These are phyloP conservation scores for Xenosphaeropsis pyriputrescens DNA, from an alignment of 2,329 filamentous ascomycete species.

Conservation along the genomic window DNA sequence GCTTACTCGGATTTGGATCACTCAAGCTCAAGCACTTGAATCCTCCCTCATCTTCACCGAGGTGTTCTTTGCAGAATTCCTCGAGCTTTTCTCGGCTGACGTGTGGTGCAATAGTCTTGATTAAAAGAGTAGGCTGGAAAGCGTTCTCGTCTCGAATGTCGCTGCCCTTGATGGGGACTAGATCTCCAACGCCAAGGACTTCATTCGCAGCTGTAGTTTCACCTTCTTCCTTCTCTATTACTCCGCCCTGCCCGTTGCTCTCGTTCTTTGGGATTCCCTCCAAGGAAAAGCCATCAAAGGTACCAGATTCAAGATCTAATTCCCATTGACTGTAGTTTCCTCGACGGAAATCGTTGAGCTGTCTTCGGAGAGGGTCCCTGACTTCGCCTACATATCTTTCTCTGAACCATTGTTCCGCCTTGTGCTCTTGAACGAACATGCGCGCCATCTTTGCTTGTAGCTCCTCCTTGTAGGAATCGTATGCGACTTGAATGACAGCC, in stretches of 20 bases:
- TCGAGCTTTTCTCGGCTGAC: conserved; percentile 90
- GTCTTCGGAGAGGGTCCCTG: conserved; percentile 56
- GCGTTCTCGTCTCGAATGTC: conserved; percentile 83
- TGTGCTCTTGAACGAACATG: conserved; percentile 81
- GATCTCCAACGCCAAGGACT: conserved; percentile 80
- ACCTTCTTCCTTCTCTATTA: conserved; percentile 89
- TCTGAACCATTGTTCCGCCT: conserved; percentile 94
- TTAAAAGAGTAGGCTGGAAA: conserved; percentile 80
- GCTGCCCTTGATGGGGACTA: conserved; percentile 69
- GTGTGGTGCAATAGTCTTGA: conserved; percentile 95
- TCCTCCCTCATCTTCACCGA: conserved; percentile 80
- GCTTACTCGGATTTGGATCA: conserved; percentile 92
- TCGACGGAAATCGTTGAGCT: conserved; percentile 68
- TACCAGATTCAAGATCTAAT: conserved; percentile 67
- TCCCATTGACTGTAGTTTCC: conserved; percentile 78
- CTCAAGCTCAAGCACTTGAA: conserved; percentile 94
- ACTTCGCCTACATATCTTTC: conserved; percentile 85
- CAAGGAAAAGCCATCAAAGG: conserved; percentile 88
- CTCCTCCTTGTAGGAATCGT: conserved; percentile 54
- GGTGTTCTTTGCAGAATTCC: conserved; percentile 83
- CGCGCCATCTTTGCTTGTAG: conserved; percentile 70
- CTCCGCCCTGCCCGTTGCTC: conserved; percentile 70
- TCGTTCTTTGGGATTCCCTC: conserved; percentile 92
- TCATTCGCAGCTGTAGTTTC: conserved; percentile 86
- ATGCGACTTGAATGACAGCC: conserved; percentile 58